Evolutionary conservation across 352 stramenopile species (phyloP).

Genomic region (Phytophthora brassicae): DNA sequence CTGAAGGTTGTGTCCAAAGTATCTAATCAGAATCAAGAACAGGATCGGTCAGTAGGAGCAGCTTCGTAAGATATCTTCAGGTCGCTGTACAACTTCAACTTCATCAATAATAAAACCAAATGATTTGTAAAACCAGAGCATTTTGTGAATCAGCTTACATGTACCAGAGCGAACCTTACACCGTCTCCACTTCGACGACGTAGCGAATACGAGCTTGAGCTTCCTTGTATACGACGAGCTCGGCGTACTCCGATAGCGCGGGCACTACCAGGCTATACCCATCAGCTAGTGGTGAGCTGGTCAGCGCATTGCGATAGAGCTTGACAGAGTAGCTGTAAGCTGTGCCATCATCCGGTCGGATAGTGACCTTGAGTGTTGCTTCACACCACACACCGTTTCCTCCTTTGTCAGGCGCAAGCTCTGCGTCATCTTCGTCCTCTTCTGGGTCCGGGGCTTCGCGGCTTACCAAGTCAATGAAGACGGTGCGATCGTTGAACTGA

Average conservation of each 20-base stretch:
- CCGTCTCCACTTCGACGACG: slow-evolving; percentile 67
- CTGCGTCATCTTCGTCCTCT: slow-evolving; percentile 3
- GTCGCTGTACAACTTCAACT: slow-evolving; percentile 10
- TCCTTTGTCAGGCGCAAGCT: background rate
- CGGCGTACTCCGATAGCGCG: slow-evolving; percentile 43
- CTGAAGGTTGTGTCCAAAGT: background rate
- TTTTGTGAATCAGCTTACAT: background rate
- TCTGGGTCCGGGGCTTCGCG: slow-evolving; percentile 6
- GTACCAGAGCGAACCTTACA: slow-evolving; percentile 4
- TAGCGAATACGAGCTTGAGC: slow-evolving; percentile 72
- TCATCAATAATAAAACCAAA: slow-evolving; percentile 4
- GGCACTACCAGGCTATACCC: slow-evolving; percentile 23
- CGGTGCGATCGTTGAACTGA: slow-evolving; percentile 20
- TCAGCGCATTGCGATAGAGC: slow-evolving; percentile 54
- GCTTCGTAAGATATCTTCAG: background rate
- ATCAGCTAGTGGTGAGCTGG: slow-evolving; percentile 9
- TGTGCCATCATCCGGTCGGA: slow-evolving; percentile 13
- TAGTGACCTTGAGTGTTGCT: slow-evolving; percentile 30
- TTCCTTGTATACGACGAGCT: slow-evolving; percentile 81
- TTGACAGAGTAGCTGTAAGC: slow-evolving; percentile 45
- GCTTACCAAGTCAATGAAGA: slow-evolving; percentile 55
- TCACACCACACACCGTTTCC: slow-evolving; percentile 29
- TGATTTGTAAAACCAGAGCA: no score
- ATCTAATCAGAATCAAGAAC: slow-evolving; percentile 24
- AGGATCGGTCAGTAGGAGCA: slow-evolving; percentile 15